Evolutionary conservation across 495 filamentous ascomycete genomes (phyloP).

Genomic region (Neurospora africana): DNA sequence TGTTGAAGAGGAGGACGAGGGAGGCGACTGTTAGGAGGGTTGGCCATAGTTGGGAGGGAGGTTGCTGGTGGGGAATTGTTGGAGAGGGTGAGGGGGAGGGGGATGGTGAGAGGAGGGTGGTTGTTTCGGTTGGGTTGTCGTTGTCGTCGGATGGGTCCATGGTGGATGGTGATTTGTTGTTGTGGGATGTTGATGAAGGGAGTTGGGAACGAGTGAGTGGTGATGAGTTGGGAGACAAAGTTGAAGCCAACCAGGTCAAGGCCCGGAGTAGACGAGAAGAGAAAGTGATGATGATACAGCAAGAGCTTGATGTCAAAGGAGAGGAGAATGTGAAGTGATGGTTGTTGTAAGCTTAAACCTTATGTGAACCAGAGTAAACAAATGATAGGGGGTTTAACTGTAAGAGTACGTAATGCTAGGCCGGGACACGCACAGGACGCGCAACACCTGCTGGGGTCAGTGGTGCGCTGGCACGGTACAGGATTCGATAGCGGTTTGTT

Average conservation of each 20-base stretch:
- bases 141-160: background rate
- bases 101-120: background rate
- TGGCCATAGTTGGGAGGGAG: background rate
- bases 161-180: background rate
- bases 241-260: background rate
- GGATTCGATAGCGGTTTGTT: background rate
- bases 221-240: background rate
- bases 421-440: background rate
- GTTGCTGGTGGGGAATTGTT: no score
- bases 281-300: background rate
- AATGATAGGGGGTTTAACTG: background rate
- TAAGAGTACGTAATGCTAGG: background rate
- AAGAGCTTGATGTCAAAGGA: background rate
- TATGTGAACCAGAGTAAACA: background rate
- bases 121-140: background rate
- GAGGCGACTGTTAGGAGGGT: constrained; percentile 6
- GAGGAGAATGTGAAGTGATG: background rate
- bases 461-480: background rate
- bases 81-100: background rate
- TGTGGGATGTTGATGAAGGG: background rate
- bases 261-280: no score
- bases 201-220: background rate
- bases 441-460: background rate
- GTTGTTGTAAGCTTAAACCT: background rate
- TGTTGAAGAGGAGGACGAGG: constrained; percentile 14